Conservation (phyloP, 345 rosid species). For the Salix dunnii region DNA sequence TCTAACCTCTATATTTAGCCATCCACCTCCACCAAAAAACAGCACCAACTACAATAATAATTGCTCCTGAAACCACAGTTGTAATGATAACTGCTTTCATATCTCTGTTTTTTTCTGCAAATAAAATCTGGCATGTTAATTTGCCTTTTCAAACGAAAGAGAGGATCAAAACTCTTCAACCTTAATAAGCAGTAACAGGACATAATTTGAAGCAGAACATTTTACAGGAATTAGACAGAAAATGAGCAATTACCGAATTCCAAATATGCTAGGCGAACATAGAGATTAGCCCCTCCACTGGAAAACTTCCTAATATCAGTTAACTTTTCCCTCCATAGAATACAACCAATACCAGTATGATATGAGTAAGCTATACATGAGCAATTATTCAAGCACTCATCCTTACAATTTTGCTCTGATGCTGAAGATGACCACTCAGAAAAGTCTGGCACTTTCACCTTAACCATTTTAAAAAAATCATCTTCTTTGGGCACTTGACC, state of each 20-base stretch:
- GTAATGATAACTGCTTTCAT: neutral
- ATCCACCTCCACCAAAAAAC: neutral
- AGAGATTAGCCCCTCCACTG: slow-evolving; percentile 8
- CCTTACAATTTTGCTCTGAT: slow-evolving; percentile 26
- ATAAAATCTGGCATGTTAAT: neutral
- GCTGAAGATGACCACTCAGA: slow-evolving; percentile 16
- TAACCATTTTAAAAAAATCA: slow-evolving; percentile 23
- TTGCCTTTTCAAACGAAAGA: no score
- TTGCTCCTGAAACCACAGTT: neutral
- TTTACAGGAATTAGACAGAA: neutral
- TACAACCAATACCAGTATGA: slow-evolving; percentile 23
- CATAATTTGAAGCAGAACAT: no score
- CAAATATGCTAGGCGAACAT: slow-evolving; percentile 12
- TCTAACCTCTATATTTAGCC: neutral
- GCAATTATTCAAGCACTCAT: neutral
- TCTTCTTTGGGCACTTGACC: slow-evolving; percentile 14
- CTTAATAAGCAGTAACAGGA: no score
- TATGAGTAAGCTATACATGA: slow-evolving; percentile 2
- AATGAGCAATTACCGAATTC: slow-evolving; percentile 18
- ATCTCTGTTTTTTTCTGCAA: neutral
- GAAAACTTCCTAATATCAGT: slow-evolving; percentile 11
- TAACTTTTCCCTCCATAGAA: slow-evolving; percentile 18
- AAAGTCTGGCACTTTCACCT: slow-evolving; percentile 39
- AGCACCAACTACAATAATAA: neutral
- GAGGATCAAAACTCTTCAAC: no score